Conservation (phyloP, 169 alveolate species). For the Babesia ovata region DNA sequence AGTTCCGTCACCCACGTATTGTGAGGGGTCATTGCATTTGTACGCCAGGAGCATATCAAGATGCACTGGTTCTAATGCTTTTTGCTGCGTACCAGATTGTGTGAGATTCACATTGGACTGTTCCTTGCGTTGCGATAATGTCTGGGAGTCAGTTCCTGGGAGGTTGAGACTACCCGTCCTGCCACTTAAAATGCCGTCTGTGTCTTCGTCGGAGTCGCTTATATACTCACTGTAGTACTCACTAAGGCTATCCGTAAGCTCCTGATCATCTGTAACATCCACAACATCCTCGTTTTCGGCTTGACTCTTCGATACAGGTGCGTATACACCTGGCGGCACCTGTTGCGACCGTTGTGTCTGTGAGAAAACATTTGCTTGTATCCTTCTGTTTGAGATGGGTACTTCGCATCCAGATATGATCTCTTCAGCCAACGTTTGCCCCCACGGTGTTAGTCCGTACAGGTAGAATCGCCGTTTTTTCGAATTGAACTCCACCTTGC, state of each 20-base stretch:
- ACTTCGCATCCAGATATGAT: slow-evolving; percentile 44
- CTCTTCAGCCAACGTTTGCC: slow-evolving; percentile 30
- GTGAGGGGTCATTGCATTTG: slow-evolving; percentile 4
- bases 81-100: no score
- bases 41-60: not conserved
- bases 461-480: slow-evolving; percentile 3
- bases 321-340: not conserved
- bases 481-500: not conserved
- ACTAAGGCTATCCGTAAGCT: not conserved
- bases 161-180: not conserved
- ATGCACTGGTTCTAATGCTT: not conserved
- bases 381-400: slow-evolving; percentile 21
- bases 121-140: no score
- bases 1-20: not conserved
- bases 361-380: not conserved
- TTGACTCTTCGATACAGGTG: not conserved
- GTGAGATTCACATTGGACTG: no score
- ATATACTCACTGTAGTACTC: not conserved
- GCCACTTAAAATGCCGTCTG: not conserved
- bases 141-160: not conserved
- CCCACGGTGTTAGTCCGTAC: slow-evolving; percentile 50
- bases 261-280: not conserved
- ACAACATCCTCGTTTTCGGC: not conserved
- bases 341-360: slow-evolving; percentile 23
- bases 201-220: not conserved